Evolutionary conservation across 129 eudicot species (phyloP).

Genomic region (Apium graveolens): DNA sequence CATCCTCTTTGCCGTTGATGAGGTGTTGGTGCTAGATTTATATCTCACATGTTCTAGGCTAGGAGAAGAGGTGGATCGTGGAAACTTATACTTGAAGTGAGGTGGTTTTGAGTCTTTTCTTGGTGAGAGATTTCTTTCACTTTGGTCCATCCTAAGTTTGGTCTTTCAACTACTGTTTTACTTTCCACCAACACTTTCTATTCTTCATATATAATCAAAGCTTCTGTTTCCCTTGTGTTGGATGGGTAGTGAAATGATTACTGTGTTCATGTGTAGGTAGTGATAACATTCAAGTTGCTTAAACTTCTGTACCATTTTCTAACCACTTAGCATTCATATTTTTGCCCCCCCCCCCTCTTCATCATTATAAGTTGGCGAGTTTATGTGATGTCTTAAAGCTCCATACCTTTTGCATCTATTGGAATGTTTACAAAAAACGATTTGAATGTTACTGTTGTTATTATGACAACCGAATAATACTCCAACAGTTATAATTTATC

Average conservation of each 20-base stretch:
- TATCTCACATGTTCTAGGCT: neutral
- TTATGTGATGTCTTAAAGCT: neutral
- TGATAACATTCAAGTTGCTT: constrained; percentile 34
- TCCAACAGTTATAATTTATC: neutral
- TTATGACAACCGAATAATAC: neutral
- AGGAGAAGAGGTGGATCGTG: constrained; percentile 1
- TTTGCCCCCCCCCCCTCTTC: neutral
- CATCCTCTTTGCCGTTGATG: constrained; percentile 21
- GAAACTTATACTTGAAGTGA: constrained; percentile 15
- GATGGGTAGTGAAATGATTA: constrained; percentile 32
- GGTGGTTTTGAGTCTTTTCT: constrained; percentile 20
- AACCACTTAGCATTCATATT: constrained; percentile 23
- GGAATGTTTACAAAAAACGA: neutral
- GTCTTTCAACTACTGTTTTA: constrained; percentile 12
- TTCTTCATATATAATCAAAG: constrained; percentile 12
- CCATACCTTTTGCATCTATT: neutral
- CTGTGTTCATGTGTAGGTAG: constrained; percentile 25
- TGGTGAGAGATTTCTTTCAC: constrained; percentile 15
- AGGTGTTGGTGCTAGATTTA: constrained; percentile 10
- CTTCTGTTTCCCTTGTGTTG: constrained; percentile 30
- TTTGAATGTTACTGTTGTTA: neutral
- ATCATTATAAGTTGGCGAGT: neutral
- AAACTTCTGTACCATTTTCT: constrained; percentile 28
- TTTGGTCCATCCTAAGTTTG: constrained; percentile 17
- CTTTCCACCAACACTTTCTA: constrained; percentile 22